Evolutionary conservation across 2,329 filamentous ascomycete genomes (phyloP), one percentile per base, ranked within the genome.

Genomic region (Xylariaceae sp.): DNA sequence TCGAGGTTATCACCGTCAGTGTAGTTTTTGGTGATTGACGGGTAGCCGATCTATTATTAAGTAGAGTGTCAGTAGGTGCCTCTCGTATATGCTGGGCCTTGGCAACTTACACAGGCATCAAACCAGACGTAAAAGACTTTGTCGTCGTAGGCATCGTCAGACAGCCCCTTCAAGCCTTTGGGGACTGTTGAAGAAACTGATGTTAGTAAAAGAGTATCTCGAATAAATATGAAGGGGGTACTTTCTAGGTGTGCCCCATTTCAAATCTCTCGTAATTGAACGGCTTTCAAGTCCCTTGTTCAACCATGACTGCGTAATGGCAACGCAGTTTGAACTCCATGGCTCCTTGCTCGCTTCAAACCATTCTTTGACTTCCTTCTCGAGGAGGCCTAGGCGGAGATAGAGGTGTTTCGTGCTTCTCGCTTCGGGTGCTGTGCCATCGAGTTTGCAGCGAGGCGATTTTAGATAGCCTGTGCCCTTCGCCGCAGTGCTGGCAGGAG

Each of bases 101-200:
- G 94, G 6, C 34, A 13, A 61, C 61, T 11, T 48, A 63, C 63
- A 74, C 90, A 94, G 57, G 90, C 90, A 72, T 96, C 90, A 72
- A 97, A 91, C 91, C 69, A 79, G 61, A 96, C 92, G 71, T 97
- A 97, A 65, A 97, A 86, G 62, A 96, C 93, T 78, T 85, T 85
- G 65, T 78, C 76, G 50, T 77, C 76, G 65, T 83, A 86, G 30
- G 79, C 81, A 57, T 80, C 78, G 3, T 82, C 76, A 3, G 78
- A 80, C 50, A 86, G 44, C 61, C 78, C 79, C 10, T 78, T 73
- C 34, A 80, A 66, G 52, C 74, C 72, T n/a, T 71, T 73, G 39
- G 79, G 81, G 51, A 84, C 80, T 69, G 49, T 58, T 4, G 1
- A 5, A 30, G 23, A 5, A 30, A 49, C 34, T 35, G 11, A 56